phyloP scores from a whole-genome alignment of 495 filamentous ascomycete species.

The Schizothecium vesticola region DNA sequence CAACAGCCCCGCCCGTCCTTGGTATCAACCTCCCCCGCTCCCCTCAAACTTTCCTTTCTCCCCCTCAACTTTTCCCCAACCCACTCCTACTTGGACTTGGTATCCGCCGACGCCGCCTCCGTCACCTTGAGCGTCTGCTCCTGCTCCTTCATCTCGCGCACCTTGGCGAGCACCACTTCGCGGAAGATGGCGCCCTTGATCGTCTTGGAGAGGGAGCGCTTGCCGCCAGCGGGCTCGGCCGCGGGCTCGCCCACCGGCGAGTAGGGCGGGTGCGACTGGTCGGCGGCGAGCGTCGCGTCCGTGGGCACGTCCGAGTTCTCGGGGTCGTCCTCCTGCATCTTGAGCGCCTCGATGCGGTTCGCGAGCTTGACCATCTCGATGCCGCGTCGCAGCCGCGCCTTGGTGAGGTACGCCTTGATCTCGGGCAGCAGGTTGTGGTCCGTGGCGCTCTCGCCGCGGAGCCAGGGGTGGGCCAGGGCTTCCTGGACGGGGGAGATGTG shows the following conservation, averaged over 20 bases:
- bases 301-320: conserved; percentile 59
- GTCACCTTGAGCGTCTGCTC: conserved; percentile 69
- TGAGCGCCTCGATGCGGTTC: conserved; percentile 95
- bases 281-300: conserved; percentile 57
- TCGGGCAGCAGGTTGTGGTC: conserved; percentile 97
- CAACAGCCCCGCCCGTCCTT: not conserved
- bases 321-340: conserved; percentile 88
- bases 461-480: conserved; percentile 82
- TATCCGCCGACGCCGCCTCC: conserved; percentile 35
- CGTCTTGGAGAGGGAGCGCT: conserved; percentile 64
- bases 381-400: conserved; percentile 81
- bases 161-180: conserved; percentile 96
- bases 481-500: conserved; percentile 41
- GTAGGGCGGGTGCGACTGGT: conserved; percentile 37
- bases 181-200: conserved; percentile 91
- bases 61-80: not conserved
- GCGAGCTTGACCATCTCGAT: conserved; percentile 96
- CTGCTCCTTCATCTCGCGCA: conserved; percentile 83
- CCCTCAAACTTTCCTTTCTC: not conserved
- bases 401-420: conserved; percentile 90
- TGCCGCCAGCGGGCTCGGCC: conserved; percentile 39
- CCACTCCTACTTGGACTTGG: not conserved
- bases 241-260: not conserved
- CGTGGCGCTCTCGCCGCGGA: conserved; percentile 82
- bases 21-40: not conserved